Conservation (phyloP, 768 basidiomycete species). For the Dentipellis fragilis region DNA sequence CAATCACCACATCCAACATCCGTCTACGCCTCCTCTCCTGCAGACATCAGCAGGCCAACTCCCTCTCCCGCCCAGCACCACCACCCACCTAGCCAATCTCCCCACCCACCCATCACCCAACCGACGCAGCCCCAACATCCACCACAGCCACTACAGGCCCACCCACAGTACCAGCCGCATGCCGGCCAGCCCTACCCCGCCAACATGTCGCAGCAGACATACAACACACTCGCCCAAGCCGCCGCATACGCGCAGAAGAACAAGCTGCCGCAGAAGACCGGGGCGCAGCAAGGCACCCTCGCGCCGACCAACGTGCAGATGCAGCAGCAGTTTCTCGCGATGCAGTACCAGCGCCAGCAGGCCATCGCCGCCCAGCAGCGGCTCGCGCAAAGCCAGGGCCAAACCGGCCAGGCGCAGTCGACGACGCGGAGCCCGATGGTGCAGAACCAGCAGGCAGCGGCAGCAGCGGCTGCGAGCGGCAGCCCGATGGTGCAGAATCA, state of each 20-base stretch:
- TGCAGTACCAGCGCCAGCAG: not conserved
- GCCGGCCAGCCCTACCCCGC: not conserved
- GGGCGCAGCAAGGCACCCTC: not conserved
- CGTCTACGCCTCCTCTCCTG: not conserved
- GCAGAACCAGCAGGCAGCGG: not conserved
- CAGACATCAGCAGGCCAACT: not conserved
- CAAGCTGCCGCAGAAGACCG: not conserved
- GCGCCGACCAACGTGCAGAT: not conserved
- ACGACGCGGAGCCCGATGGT: conserved; percentile 15
- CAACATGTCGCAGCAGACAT: not conserved
- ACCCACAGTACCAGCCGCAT: not conserved
- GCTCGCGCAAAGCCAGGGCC: conserved; percentile 11
- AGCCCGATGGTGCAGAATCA: not conserved
- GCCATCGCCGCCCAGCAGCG: conserved; percentile 8
- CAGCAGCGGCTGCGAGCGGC: conserved; percentile 1
- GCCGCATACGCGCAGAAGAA: not conserved
- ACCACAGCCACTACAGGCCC: not conserved
- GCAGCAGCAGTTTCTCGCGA: conserved; percentile 14
- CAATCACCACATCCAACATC: conserved; percentile 2
- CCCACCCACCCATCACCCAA: not conserved
- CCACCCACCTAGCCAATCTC: not conserved
- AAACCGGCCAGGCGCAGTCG: conserved; percentile 12
- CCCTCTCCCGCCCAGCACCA: not conserved
- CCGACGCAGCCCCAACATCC: not conserved
- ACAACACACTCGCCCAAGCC: not conserved